Base-by-base conservation (phyloP, 805 yeast genomes). In the Saccharomycopsis capsularis region DNA sequence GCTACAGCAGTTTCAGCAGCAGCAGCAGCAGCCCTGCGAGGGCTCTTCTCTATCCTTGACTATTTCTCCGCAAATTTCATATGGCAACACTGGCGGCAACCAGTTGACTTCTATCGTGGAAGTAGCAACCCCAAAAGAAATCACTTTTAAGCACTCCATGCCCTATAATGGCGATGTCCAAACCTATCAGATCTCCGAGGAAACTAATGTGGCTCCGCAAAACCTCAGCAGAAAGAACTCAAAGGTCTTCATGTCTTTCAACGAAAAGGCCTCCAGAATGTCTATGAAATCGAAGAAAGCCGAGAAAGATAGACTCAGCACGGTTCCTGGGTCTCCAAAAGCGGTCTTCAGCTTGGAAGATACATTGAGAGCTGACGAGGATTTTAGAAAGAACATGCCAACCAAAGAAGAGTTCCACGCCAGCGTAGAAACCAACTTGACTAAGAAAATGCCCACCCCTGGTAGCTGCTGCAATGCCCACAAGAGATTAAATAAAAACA, bases 331-430 rank as follows among this genome's bases (percentile, higher is more conserved):
- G 32, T 34, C 38, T 6, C 54, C 54, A 25, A 50, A 50, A 38
- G 46, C 53, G 3, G 54, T 50, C 18, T 50, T 50, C 22, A 36
- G 40, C 29, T 30, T 50, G 16, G 54, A 50, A 35, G 54, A 50
- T 23, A 50, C 54, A 2, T 42, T 50, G 22, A 34, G 47, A 29
- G 54, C 54, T 7, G 54, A 50, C 32, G 32, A 40, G 42, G 50
- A 46, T 13, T 45, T 49, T 23, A 22, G 21, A 5, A 7, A 27
- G 25, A 36, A 45, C 24, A n/a, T 35, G 23, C 53, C 50, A 13
- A 50, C 46, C n/a, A 34, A 27, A 15, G 50, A 45, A 32, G 50
- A 46, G 21, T 29, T 46, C 5, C n/a, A 45, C 4, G 27, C 5
- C 6, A 44, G 46, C 18, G 50, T 46, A 27, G 38, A 21, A 13